phyloP scores from a whole-genome alignment of 208 protist species.

The Angomonas ambiguus region DNA sequence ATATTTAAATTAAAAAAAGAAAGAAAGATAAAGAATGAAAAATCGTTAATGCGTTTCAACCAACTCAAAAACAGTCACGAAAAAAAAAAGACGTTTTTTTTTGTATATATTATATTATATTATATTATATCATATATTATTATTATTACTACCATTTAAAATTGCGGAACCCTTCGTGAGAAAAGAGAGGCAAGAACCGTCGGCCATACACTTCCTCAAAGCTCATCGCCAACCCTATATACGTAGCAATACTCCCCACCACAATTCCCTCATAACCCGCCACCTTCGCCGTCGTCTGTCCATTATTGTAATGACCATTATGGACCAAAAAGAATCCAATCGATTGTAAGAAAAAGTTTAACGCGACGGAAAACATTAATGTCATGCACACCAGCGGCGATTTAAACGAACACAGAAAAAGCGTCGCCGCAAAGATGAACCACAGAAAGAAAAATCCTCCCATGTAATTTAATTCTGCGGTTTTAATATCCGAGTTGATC shows the following conservation, averaged over 20 bases:
- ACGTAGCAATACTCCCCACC: conserved; percentile 22
- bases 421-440: conserved; percentile 25
- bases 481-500: conserved; percentile 3
- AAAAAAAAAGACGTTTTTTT: too few relatives aligned
- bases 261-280: conserved; percentile 42
- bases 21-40: background rate
- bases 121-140: background rate
- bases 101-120: background rate
- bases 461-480: conserved; percentile 15
- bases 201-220: conserved; percentile 22
- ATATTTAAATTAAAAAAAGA: background rate
- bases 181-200: conserved; percentile 22
- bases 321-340: conserved; percentile 13
- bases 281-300: conserved; percentile 18
- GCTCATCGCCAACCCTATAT: conserved; percentile 31
- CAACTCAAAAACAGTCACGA: background rate
- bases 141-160: conserved; percentile 9
- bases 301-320: too few relatives aligned
- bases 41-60: background rate
- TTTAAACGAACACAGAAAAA: conserved; percentile 22
- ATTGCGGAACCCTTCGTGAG: conserved; percentile 14
- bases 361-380: conserved; percentile 21
- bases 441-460: conserved; percentile 36
- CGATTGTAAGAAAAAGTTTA: conserved; percentile 24
- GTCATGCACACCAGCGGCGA: conserved; percentile 20